Base-by-base conservation (phyloP, 768 basidiomycete genomes). In the Coprinopsis sp. region DNA sequence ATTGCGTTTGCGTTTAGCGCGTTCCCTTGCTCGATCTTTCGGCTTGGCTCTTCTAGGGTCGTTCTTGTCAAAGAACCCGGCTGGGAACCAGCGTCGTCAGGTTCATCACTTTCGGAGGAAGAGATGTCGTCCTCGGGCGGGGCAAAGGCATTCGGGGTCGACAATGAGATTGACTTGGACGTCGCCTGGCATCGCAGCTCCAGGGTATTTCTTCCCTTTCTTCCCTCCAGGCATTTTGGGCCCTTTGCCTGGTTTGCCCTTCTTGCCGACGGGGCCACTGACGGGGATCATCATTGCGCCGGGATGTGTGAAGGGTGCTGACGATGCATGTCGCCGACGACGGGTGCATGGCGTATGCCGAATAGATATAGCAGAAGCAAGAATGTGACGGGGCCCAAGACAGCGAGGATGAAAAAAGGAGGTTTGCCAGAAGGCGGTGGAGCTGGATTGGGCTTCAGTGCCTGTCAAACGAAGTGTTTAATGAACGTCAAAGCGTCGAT, bases 161-260 rank as follows among this genome's bases (percentile, higher is more conserved):
- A 86, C 81, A 50, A 86, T 85, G 36, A 86, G 67, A 60, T 87
- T 87, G 40, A 86, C 81, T 50, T 87, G 84, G 2, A 87, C 78
- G 54, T 77, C 76, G 4, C 73, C 71, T 27, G 54, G 63, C 10
- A 57, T 62, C 5, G 54, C 49, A 44, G 54, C 66, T 28, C 66
- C 65, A 27, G n/a, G n/a, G n/a, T 63, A 67, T 51, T 71, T 70
- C 55, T 68, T 69, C 18, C 66, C 64, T 33, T 68, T 66, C 62
- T 74, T 71, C 4, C 64, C 64, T 7, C 64, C 67, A 19, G 38
- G 36, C 18, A n/a, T 10, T 43, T 46, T 66, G 70, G 45, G 48
- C 27, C 37, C 33, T 28, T 29, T 56, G 53, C 43, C 54, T 65
- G 62, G 54, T 55, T 4, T 45, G 42, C 3, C 52, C 55, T 39